These are phyloP conservation scores for Rosa multiflora DNA, from an alignment of 306 rosid genomes.

Conservation along the genomic window DNA sequence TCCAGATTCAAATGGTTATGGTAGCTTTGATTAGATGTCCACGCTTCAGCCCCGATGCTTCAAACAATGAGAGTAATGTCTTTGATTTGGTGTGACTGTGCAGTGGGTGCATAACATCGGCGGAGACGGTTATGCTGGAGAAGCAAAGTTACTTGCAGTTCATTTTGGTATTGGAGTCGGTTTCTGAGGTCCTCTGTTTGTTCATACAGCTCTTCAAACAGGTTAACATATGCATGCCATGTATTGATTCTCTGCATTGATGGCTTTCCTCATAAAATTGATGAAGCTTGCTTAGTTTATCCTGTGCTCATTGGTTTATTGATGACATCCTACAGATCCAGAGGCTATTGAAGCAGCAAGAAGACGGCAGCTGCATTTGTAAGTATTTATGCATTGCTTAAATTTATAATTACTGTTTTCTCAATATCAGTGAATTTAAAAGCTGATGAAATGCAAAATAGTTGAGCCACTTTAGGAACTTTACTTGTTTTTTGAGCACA, in stretches of 20 bases:
- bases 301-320: slow-evolving; percentile 26
- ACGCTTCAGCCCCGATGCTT: too few relatives aligned
- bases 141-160: slow-evolving; percentile 59
- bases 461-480: background rate
- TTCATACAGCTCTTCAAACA: slow-evolving; percentile 88
- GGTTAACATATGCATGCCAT: slow-evolving; percentile 38
- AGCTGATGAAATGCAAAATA: too few relatives aligned
- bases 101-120: slow-evolving; percentile 96
- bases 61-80: too few relatives aligned
- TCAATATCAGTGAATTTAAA: background rate
- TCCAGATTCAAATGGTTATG: too few relatives aligned
- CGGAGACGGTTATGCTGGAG: slow-evolving; percentile 94
- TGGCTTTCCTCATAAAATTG: slow-evolving; percentile 16
- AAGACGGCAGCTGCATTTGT: slow-evolving; percentile 81
- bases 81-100: slow-evolving; percentile 30
- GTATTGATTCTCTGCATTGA: slow-evolving; percentile 12
- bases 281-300: slow-evolving; percentile 14
- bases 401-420: background rate
- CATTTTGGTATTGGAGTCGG: slow-evolving; percentile 81
- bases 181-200: slow-evolving; percentile 87
- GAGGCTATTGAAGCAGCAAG: slow-evolving; percentile 62
- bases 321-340: slow-evolving; percentile 53
- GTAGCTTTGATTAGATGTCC: too few relatives aligned
- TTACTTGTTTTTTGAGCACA: background rate
- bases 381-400: slow-evolving; percentile 24